Conservation (phyloP, 345 rosid genomes). For the Microthlaspi erraticum region DNA sequence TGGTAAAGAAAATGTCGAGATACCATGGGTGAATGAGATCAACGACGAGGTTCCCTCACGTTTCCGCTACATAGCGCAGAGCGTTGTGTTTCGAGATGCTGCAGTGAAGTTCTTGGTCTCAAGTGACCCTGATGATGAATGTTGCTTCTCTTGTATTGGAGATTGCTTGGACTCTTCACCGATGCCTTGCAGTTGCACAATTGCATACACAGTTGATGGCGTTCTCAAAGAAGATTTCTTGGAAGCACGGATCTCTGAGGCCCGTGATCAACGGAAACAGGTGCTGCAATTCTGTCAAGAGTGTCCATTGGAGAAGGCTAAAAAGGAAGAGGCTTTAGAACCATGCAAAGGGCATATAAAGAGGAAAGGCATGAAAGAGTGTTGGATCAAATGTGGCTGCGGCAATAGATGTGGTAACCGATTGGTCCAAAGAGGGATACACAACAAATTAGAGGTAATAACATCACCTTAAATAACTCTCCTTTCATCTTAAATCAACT, state of each 20-base stretch:
- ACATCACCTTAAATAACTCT: not conserved
- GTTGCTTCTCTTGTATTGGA: conserved; percentile 65
- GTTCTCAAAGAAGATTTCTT: conserved; percentile 64
- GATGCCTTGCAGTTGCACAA: conserved; percentile 57
- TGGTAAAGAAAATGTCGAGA: conserved; percentile 66
- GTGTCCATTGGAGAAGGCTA: conserved; percentile 71
- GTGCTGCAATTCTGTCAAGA: conserved; percentile 55
- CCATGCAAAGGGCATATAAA: conserved; percentile 82
- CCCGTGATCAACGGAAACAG: conserved; percentile 59
- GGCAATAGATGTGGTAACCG: conserved; percentile 73
- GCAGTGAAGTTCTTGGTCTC: conserved; percentile 61
- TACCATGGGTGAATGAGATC: conserved; percentile 74
- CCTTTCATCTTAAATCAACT: not conserved
- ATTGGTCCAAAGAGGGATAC: conserved; percentile 80
- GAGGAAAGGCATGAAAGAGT: conserved; percentile 77
- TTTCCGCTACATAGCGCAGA: conserved; percentile 65
- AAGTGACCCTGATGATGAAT: conserved; percentile 43
- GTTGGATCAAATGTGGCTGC: conserved; percentile 90
- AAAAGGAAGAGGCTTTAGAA: conserved; percentile 53
- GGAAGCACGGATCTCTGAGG: conserved; percentile 61
- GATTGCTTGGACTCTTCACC: conserved; percentile 55
- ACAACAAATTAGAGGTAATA: conserved; percentile 65
- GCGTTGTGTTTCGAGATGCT: conserved; percentile 60
- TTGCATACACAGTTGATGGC: conserved; percentile 59
- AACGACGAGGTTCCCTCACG: conserved; percentile 53